A percentile compares a stretch with the other conserved stretches of the same genome.
Conservation (phyloP, 1,139 yeast genomes). For the Yamadazyma membranifaciens region DNA sequence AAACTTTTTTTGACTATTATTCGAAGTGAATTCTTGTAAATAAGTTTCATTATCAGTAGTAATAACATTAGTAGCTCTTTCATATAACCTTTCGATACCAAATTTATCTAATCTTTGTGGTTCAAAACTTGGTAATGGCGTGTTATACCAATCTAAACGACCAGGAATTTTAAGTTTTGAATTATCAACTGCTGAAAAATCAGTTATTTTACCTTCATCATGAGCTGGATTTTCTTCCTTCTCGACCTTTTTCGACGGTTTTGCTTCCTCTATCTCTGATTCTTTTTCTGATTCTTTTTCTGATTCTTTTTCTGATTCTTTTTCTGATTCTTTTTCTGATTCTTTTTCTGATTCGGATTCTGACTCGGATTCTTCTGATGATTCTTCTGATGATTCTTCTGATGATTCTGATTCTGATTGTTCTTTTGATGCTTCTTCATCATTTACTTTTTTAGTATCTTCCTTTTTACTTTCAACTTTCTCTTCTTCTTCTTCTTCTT, state of each 20-base stretch:
- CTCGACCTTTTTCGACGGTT: slow-evolving; percentile 14
- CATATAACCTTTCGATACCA: slow-evolving; percentile 54
- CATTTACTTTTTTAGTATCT: slow-evolving; percentile 17
- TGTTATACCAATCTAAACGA: slow-evolving; percentile 74
- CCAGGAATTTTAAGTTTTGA: slow-evolving; percentile 61
- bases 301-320: slow-evolving; percentile 17
- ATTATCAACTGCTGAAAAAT: slow-evolving; percentile 54
- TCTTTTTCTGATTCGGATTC: slow-evolving; percentile 14
- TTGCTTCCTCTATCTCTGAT: slow-evolving; percentile 21
- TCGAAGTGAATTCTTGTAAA: slow-evolving; percentile 73
- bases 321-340: slow-evolving; percentile 19
- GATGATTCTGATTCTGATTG: too few relatives aligned
- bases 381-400: slow-evolving; percentile 18
- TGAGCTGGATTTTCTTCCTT: slow-evolving; percentile 8
- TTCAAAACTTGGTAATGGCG: slow-evolving; percentile 36
- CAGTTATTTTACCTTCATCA: slow-evolving; percentile 43
- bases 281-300: slow-evolving; percentile 19
- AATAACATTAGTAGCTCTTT: slow-evolving; percentile 64
- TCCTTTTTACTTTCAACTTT: slow-evolving; percentile 19
- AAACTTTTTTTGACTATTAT: slow-evolving; percentile 84
- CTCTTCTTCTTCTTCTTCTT: slow-evolving; percentile 18
- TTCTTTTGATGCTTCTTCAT: slow-evolving; percentile 17
- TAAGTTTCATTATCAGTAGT: slow-evolving; percentile 72
- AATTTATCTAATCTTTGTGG: slow-evolving; percentile 46
- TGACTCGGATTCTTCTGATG: slow-evolving; percentile 19